Evolutionary conservation across 2,329 filamentous ascomycete species (phyloP), one percentile per base, ranked within the genome.

Genomic region (Ascochyta koolunga): DNA sequence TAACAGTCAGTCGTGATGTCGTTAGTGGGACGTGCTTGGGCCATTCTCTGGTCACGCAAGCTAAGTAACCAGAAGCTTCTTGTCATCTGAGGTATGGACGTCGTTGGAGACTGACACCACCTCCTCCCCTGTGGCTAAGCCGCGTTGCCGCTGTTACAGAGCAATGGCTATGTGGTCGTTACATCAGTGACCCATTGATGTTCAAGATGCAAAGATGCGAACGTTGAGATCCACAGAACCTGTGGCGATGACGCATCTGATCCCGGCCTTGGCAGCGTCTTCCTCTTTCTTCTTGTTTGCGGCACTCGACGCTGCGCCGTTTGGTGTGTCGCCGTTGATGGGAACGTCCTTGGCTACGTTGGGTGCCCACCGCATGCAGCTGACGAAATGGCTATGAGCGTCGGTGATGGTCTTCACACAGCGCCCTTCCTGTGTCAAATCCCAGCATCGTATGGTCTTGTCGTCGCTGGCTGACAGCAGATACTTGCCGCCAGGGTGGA

Each of bases 371-470:
- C 91, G 79, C 66, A 97, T 81, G 69, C 90, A 93, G 56, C 86
- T 92, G 43, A 97, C 85, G 67, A 98, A 97, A 70, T 92, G 91
- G 4, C 83, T 86, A 70, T 96, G 92, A 0, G 86, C 87, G 59
- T 91, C 90, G 32, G 83, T 81, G 15, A 98, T 78, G 0, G 86
- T 87, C 75, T 93, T 93, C 62, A 96, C 91, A 66, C 91, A 93
- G 68, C 92, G 93, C 36, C 90, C 91, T 72, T 96, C 92, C 71
- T 98, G 93, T 22, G 84, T 83, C 22, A 98, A 79, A 77, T 98
- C 93, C 93, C 93, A 98, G 79, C 93, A 97, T 50, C 93, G 83
- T 55, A 98, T 82, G 4, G 91, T 93, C 78, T 95, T 96, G 78
- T 98, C 93, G 72, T 98, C 93, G 15, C 89, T 85, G 18, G 89